A percentile compares a stretch with the other conserved stretches of the same genome.
These are phyloP conservation scores for Acanthamoeba quina DNA, from an alignment of 208 protist genomes.

Conservation along the genomic window DNA sequence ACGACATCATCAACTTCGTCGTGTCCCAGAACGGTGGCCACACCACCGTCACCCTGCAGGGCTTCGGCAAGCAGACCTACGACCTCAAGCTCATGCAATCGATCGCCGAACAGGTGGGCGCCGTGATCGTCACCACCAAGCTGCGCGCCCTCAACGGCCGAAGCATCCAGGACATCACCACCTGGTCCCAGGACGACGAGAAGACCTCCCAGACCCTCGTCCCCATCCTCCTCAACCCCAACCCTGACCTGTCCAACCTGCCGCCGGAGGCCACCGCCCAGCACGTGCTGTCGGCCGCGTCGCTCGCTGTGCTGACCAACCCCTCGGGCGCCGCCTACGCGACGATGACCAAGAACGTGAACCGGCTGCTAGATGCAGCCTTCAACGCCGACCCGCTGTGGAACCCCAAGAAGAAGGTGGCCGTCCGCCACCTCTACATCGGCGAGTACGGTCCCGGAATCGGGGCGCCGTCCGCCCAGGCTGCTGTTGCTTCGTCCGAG, in stretches of 20 bases:
- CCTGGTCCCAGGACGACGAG: background rate
- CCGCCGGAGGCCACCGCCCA: background rate
- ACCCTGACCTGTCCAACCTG: background rate
- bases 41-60: background rate
- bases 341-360: background rate
- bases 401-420: slow-evolving; percentile 9
- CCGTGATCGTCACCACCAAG: background rate
- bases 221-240: background rate
- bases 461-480: background rate
- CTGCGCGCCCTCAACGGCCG: background rate
- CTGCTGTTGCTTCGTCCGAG: background rate
- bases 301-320: background rate
- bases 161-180: slow-evolving; percentile 25
- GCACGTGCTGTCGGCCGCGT: background rate
- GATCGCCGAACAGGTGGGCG: background rate
- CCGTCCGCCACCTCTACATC: background rate
- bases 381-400: background rate
- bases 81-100: background rate
- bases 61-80: background rate
- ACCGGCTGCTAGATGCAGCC: background rate
- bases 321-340: background rate
- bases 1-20: slow-evolving; percentile 15
- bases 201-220: background rate
- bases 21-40: slow-evolving; percentile 1
- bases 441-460: background rate